Conservation (phyloP, 2,329 filamentous ascomycete species). For the Diaporthe destruens region DNA sequence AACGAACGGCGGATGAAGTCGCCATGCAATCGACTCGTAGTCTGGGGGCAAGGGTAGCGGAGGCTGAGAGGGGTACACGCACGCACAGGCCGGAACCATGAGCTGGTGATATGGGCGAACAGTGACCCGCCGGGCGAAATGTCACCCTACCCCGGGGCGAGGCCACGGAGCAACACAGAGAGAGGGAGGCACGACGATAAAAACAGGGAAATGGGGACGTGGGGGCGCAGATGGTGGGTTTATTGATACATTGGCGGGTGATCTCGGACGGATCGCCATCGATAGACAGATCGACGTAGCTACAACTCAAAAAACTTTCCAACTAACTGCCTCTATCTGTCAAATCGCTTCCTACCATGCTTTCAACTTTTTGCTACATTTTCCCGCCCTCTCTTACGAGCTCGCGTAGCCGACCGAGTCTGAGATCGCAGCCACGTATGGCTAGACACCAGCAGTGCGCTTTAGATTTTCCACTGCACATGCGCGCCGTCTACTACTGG, state of each 20-base stretch:
- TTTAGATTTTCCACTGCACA: not conserved
- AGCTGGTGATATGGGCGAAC: not conserved
- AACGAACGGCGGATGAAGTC: not conserved
- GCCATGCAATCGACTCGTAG: not conserved
- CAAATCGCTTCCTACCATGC: not conserved
- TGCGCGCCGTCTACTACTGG: not conserved
- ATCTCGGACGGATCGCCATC: slow-evolving; percentile 12
- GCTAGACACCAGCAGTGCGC: not conserved
- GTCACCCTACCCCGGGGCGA: not conserved
- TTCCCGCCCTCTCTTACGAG: not conserved
- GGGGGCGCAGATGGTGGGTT: slow-evolving; percentile 1
- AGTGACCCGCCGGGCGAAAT: not conserved
- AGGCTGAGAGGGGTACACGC: not conserved
- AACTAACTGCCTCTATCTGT: not conserved
- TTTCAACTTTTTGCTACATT: not conserved
- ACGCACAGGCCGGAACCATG: not conserved
- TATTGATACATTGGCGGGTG: slow-evolving; percentile 2
- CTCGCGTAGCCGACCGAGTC: not conserved
- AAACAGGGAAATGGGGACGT: not conserved
- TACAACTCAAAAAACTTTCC: slow-evolving; percentile 10
- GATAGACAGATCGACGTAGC: slow-evolving; percentile 23
- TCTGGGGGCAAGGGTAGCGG: not conserved
- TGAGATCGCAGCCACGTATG: not conserved
- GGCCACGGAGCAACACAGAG: not conserved
- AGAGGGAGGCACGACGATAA: not conserved